These are phyloP conservation scores for Magnaporthiopsis incrustans DNA, from an alignment of 2,329 filamentous ascomycete genomes.

Conservation along the genomic window DNA sequence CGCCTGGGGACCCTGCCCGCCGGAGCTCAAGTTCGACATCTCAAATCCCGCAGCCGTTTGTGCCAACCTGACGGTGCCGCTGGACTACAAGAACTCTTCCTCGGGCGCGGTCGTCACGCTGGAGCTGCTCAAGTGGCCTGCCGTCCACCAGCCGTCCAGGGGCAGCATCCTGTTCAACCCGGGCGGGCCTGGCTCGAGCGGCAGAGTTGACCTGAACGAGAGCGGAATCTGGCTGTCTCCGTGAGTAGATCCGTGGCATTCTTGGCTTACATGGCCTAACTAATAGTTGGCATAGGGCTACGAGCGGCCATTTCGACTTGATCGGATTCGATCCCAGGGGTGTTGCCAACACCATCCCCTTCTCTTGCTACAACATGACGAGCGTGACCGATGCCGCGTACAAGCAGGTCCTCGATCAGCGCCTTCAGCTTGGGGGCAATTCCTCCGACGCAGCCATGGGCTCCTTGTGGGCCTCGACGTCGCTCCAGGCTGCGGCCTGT, in stretches of 20 bases:
- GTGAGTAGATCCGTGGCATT: not conserved
- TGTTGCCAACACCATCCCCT: not conserved
- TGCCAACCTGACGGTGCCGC: constrained; percentile 7
- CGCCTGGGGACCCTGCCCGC: constrained; percentile 1
- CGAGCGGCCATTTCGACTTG: constrained; percentile 2
- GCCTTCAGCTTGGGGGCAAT: constrained; percentile 2
- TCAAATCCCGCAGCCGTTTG: not conserved
- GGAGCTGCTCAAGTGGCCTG: constrained; percentile 7
- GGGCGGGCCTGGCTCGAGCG: constrained; percentile 17
- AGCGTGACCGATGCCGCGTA: not conserved
- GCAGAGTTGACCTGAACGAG: not conserved
- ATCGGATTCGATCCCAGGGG: constrained; percentile 3
- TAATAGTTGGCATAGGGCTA: not conserved
- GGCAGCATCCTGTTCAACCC: constrained; percentile 25
- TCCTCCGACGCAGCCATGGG: constrained; percentile 15
- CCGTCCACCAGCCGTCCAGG: constrained; percentile 14
- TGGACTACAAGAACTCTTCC: constrained; percentile 1
- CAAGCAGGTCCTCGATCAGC: not conserved
- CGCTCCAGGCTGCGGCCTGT: constrained; percentile 16
- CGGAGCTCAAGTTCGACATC: not conserved
- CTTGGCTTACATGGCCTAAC: not conserved
- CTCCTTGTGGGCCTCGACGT: constrained; percentile 16
- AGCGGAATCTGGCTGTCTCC: not conserved
- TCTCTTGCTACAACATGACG: not conserved
- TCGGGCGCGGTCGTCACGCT: constrained; percentile 1